These are phyloP conservation scores for Candida michaelii DNA, from an alignment of 805 yeast species.

Conservation along the genomic window DNA sequence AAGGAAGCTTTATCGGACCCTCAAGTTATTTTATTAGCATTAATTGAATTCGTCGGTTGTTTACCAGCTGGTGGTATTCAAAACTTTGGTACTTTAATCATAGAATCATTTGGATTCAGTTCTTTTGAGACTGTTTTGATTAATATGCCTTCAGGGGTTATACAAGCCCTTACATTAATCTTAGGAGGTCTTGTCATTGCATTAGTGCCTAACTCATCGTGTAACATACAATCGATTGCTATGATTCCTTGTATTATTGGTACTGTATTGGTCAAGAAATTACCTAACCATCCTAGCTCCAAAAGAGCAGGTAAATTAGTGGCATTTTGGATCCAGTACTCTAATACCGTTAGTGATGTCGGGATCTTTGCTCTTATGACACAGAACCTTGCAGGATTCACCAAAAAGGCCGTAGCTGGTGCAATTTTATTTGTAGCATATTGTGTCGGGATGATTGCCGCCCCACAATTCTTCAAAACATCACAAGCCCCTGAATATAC, in stretches of 20 bases:
- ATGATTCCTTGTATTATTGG: slow-evolving; percentile 16
- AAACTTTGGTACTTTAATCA: slow-evolving; percentile 26
- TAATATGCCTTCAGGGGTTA: too few species aligned
- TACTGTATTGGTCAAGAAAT: slow-evolving; percentile 17
- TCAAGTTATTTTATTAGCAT: slow-evolving; percentile 25
- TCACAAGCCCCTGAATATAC: slow-evolving; percentile 12
- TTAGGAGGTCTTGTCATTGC: slow-evolving; percentile 10
- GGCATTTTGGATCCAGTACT: slow-evolving; percentile 31
- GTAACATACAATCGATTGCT: slow-evolving; percentile 12
- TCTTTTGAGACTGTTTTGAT: slow-evolving; percentile 8
- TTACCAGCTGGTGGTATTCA: slow-evolving; percentile 40
- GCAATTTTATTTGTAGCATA: slow-evolving; percentile 9
- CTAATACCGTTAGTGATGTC: slow-evolving; percentile 24
- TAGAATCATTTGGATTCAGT: slow-evolving; percentile 9
- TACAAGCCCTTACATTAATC: slow-evolving; percentile 8
- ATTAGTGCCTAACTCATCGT: slow-evolving; percentile 2
- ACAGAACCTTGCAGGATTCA: slow-evolving; percentile 15
- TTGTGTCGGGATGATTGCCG: slow-evolving; percentile 14
- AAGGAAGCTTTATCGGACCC: slow-evolving; percentile 33
- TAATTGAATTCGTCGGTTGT: too few species aligned
- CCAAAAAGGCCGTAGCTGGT: slow-evolving; percentile 13
- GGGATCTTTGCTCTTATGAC: slow-evolving; percentile 24
- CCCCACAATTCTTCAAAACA: slow-evolving; percentile 9
- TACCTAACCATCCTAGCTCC: slow-evolving; percentile 15
- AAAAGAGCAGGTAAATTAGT: slow-evolving; percentile 28